Percentiles rank a stretch among this genome's conserved stretches.
phyloP scores from a whole-genome alignment of 2,329 filamentous ascomycete genomes.

The Trichophyton rubrum region DNA sequence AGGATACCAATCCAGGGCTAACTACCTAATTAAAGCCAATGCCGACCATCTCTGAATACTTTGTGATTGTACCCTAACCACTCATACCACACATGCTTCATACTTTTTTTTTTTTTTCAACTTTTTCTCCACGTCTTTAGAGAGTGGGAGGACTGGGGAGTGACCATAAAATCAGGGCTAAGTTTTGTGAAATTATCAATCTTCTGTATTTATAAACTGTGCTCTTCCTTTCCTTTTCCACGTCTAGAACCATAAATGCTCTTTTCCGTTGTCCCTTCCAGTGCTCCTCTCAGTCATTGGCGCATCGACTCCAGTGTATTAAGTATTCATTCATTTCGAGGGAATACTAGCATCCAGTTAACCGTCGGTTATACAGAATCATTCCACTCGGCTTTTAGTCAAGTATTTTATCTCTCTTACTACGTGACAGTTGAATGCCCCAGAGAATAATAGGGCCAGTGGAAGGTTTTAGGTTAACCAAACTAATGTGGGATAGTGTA shows the following conservation, averaged over 20 bases:
- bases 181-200: conserved; percentile 5
- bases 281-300: neutral
- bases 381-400: too few species aligned
- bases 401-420: too few species aligned
- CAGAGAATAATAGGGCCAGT: too few species aligned
- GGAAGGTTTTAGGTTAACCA: too few species aligned
- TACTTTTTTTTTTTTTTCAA: conserved; percentile 5
- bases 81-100: conserved; percentile 1
- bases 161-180: conserved; percentile 5
- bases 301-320: neutral
- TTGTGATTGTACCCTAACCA: conserved; percentile 2
- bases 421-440: too few species aligned
- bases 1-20: neutral
- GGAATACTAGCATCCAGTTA: neutral
- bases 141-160: conserved; percentile 1
- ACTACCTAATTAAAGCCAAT: neutral
- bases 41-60: neutral
- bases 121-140: conserved; percentile 1
- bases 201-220: conserved; percentile 5
- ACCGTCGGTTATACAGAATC: neutral
- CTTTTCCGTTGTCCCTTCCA: neutral
- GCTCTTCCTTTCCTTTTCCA: conserved; percentile 2
- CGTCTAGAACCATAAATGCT: conserved; percentile 1
- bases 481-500: too few species aligned
- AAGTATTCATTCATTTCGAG: neutral